These are phyloP conservation scores for Beauveria caledonica DNA, from an alignment of 2,329 filamentous ascomycete genomes.

Conservation along the genomic window DNA sequence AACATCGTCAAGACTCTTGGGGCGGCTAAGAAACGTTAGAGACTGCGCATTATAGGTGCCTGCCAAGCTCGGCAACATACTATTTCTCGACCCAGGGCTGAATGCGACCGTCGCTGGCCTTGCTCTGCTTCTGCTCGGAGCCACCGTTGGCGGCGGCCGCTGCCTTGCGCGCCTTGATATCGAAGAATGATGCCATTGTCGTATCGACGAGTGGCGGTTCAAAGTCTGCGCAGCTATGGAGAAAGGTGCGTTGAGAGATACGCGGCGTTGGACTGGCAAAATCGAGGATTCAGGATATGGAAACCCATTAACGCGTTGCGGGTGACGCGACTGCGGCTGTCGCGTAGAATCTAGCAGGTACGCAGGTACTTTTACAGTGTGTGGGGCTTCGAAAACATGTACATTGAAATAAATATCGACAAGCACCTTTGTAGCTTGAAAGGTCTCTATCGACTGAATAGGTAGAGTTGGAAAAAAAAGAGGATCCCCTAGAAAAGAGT, in stretches of 20 bases:
- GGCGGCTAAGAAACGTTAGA: slow-evolving; percentile 54
- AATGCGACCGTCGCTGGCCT: slow-evolving; percentile 49
- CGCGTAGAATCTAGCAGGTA: background rate
- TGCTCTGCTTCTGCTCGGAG: slow-evolving; percentile 57
- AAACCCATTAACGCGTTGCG: slow-evolving; percentile 10
- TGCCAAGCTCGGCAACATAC: slow-evolving; percentile 39
- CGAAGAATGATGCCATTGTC: slow-evolving; percentile 85
- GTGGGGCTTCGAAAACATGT: background rate
- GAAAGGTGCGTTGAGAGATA: background rate
- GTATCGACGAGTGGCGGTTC: background rate
- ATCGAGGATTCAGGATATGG: background rate
- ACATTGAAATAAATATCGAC: background rate
- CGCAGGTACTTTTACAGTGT: background rate
- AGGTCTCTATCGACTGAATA: background rate
- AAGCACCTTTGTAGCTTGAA: background rate
- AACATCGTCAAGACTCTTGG: slow-evolving; percentile 88
- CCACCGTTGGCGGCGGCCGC: slow-evolving; percentile 57
- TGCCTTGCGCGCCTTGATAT: slow-evolving; percentile 82
- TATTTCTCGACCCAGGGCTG: slow-evolving; percentile 99
- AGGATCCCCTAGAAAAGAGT: too few relatives aligned
- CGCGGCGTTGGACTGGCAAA: background rate
- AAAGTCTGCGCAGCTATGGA: background rate
- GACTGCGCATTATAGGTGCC: background rate
- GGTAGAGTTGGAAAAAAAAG: too few relatives aligned
- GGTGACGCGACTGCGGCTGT: slow-evolving; percentile 9